A percentile compares a stretch with the other conserved stretches of the same genome.
These are phyloP conservation scores for Russula ochroleuca DNA, from an alignment of 768 basidiomycete species.

Conservation along the genomic window DNA sequence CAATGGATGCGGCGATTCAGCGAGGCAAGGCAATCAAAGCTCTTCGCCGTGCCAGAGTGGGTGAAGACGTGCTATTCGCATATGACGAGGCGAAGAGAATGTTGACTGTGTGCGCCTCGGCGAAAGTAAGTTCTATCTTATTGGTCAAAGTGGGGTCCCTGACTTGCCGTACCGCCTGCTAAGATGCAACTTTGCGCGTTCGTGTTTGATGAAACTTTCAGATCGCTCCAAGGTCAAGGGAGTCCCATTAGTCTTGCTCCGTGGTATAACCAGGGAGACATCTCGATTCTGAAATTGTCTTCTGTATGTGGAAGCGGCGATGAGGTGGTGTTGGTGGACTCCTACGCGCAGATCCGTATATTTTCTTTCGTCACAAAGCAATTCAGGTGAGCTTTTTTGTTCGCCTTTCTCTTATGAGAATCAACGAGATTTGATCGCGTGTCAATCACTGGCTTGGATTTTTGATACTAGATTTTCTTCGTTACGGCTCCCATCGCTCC, in stretches of 20 bases:
- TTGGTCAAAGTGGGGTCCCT: not conserved
- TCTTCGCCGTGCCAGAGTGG: conserved; percentile 46
- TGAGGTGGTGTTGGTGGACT: conserved; percentile 51
- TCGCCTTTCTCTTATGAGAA: not conserved
- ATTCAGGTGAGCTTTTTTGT: conserved; percentile 41
- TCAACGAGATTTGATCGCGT: not conserved
- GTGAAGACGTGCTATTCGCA: conserved; percentile 41
- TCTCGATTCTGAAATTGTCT: conserved; percentile 36
- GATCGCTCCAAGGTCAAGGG: conserved; percentile 41
- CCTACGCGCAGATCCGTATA: conserved; percentile 40
- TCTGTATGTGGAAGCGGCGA: conserved; percentile 49
- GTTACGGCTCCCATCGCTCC: conserved; percentile 37
- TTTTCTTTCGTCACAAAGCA: conserved; percentile 52
- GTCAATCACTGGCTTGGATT: not conserved
- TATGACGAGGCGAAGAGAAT: conserved; percentile 52
- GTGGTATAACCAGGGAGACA: conserved; percentile 41
- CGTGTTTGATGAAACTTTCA: conserved; percentile 44
- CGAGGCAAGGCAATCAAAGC: not conserved
- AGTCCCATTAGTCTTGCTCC: conserved; percentile 37
- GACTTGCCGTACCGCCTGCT: not conserved
- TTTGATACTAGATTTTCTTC: conserved; percentile 40
- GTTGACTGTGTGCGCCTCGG: conserved; percentile 43
- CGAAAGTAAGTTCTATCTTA: conserved; percentile 36
- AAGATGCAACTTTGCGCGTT: conserved; percentile 43
- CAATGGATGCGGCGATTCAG: conserved; percentile 3